A percentile compares a stretch with the other conserved stretches of the same genome.
phyloP scores from a whole-genome alignment of 2,329 filamentous ascomycete genomes.

The Ascochyta pisi region DNA sequence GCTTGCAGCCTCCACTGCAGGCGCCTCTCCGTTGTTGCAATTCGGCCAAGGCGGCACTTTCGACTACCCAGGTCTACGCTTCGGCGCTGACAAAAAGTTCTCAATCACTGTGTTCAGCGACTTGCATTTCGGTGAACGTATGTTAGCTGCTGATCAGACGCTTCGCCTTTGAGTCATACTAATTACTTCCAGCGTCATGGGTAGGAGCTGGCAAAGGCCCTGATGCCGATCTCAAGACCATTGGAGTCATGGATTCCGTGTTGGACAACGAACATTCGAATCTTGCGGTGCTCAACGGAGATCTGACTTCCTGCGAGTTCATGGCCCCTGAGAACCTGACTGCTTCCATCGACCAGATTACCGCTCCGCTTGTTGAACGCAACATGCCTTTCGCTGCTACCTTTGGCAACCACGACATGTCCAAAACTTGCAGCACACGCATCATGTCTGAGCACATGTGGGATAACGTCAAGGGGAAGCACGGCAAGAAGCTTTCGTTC shows the following conservation, averaged over 20 bases:
- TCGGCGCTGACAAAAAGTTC: slow-evolving; percentile 49
- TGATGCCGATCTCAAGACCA: slow-evolving; percentile 63
- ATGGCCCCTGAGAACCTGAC: slow-evolving; percentile 27
- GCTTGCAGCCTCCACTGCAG: slow-evolving; percentile 15
- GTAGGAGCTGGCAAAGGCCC: slow-evolving; percentile 8
- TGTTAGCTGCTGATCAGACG: slow-evolving; percentile 34
- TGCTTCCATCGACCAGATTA: slow-evolving; percentile 31
- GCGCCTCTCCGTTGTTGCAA: slow-evolving; percentile 11
- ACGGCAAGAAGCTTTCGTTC: slow-evolving; percentile 50
- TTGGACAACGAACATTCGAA: slow-evolving; percentile 64
- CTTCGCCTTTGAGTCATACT: not conserved
- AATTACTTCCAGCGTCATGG: slow-evolving; percentile 18
- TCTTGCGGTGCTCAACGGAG: slow-evolving; percentile 73
- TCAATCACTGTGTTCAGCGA: slow-evolving; percentile 70
- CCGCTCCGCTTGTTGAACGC: slow-evolving; percentile 59
- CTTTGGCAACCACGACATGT: slow-evolving; percentile 73
- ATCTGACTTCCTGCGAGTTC: slow-evolving; percentile 71
- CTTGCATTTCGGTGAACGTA: slow-evolving; percentile 74
- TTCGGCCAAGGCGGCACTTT: slow-evolving; percentile 5
- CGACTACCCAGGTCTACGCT: slow-evolving; percentile 35
- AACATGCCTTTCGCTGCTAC: slow-evolving; percentile 69
- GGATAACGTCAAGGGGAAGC: slow-evolving; percentile 56
- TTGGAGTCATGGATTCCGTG: slow-evolving; percentile 64
- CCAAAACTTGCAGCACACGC: slow-evolving; percentile 33
- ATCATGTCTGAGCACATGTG: slow-evolving; percentile 36